Evolutionary conservation across 345 rosid species (phyloP), one percentile per base, ranked within the genome.

Genomic region (Syzygium jambos): DNA sequence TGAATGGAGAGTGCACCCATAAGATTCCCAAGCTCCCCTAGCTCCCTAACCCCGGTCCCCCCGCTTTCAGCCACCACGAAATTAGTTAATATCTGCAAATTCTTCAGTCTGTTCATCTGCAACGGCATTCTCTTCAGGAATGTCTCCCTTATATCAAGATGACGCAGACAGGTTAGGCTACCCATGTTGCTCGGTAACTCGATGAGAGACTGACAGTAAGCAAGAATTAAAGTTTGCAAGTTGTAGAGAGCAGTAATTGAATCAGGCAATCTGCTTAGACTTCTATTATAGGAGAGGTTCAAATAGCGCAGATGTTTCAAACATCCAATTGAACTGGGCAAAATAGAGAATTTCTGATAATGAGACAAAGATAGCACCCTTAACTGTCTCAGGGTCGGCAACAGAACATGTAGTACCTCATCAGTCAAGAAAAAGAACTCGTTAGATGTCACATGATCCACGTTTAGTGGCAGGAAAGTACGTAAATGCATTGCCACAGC

Each of bases 91-190:
- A 52, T 82, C 17, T 29, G 88, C 22, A 92, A 89, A 86, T 83
- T 53, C 22, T 49, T 87, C 17, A 91, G 57, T 6, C 84, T 56
- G 27, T 63, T 68, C 57, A 92, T 86, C 55, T 83, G 85, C 1
- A 34, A 7, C 0, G 91, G 93, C 88, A 91, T 90, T 84, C 84
- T 84, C 87, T 51, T 21, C 6, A 92, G 65, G 4, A 23, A 46
- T 34, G 89, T 83, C 51, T 29, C 85, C n/a, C 84, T 53, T 51
- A 88, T 83, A 86, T 91, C 91, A 51, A 92, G 89, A 77, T 88
- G 86, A 41, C 53, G 87, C 53, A 91, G 84, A 63, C 87, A 85
- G 29, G 63, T 85, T 80, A 92, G 83, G 11, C 85, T 54, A 9
- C 89, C 55, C 78, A 90, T 46, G 15, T 78, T 77, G 5, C 51